phyloP scores from a whole-genome alignment of 805 yeast species.

The Pichia phayaonensis region DNA sequence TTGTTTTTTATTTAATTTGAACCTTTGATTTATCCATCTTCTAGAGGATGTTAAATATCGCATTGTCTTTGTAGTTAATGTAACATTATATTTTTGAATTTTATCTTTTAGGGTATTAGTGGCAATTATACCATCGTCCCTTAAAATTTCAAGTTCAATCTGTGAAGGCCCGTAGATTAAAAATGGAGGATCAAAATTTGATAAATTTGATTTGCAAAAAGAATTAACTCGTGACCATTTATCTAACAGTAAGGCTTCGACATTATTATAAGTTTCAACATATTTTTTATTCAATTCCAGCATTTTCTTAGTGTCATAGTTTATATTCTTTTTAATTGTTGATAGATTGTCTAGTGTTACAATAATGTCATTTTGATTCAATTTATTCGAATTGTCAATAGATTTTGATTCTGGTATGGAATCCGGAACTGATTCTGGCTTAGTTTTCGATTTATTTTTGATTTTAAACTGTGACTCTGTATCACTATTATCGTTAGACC shows the following conservation, averaged over 20 bases:
- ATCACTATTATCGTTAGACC: not conserved
- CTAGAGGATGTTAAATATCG: slow-evolving; percentile 25
- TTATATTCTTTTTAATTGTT: not conserved
- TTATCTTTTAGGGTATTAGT: slow-evolving; percentile 21
- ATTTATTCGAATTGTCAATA: not conserved
- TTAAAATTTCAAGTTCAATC: slow-evolving; percentile 24
- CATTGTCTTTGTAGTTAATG: slow-evolving; percentile 24
- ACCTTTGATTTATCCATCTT: slow-evolving; percentile 28
- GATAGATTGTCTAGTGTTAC: slow-evolving; percentile 3
- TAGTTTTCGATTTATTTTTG: not conserved
- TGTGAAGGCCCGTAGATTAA: slow-evolving; percentile 29
- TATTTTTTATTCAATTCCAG: not conserved
- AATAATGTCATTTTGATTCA: not conserved
- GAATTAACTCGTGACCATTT: slow-evolving; percentile 6
- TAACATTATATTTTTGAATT: slow-evolving; percentile 18
- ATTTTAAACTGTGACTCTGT: not conserved
- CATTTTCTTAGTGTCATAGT: slow-evolving; percentile 4
- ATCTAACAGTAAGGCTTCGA: slow-evolving; percentile 7
- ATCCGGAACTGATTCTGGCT: not conserved
- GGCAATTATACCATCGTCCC: slow-evolving; percentile 22
- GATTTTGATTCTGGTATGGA: not conserved
- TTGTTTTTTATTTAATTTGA: slow-evolving; percentile 15
- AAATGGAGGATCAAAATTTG: slow-evolving; percentile 18
- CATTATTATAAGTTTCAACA: slow-evolving; percentile 1
- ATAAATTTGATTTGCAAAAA: slow-evolving; percentile 4